Evolutionary conservation across 1,139 yeast species (phyloP).

Genomic region (Suhomyces maxii): DNA sequence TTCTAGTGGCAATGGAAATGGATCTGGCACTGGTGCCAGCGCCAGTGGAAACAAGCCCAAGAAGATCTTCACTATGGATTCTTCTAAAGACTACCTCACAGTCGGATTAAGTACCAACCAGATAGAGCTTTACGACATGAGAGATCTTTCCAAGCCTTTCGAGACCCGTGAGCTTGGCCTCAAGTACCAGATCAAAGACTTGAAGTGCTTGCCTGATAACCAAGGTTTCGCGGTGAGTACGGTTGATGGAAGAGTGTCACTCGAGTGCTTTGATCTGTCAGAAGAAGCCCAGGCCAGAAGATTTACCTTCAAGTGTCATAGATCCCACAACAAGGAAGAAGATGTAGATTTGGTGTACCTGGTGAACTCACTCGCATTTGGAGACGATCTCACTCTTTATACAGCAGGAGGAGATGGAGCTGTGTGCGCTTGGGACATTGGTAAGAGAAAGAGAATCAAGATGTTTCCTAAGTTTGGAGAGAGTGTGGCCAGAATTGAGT

Average conservation of each 20-base stretch:
- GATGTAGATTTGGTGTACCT: constrained; percentile 71
- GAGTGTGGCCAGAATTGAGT: constrained; percentile 52
- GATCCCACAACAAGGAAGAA: constrained; percentile 41
- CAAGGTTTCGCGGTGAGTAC: constrained; percentile 78
- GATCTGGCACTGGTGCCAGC: constrained; percentile 2
- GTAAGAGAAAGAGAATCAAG: constrained; percentile 58
- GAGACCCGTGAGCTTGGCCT: constrained; percentile 69
- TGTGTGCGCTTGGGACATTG: constrained; percentile 77
- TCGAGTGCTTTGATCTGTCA: constrained; percentile 65
- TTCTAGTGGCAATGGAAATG: background rate
- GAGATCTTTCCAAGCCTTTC: constrained; percentile 45
- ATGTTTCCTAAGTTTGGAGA: constrained; percentile 53
- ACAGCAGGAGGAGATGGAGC: constrained; percentile 82
- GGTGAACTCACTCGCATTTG: constrained; percentile 66
- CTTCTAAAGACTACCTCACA: constrained; percentile 46
- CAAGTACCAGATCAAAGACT: constrained; percentile 65
- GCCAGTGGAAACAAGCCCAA: constrained; percentile 13
- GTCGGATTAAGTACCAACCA: constrained; percentile 57
- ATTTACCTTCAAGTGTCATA: constrained; percentile 86
- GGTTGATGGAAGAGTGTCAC: constrained; percentile 83
- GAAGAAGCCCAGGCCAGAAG: constrained; percentile 47
- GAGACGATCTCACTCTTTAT: constrained; percentile 47
- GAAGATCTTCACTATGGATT: constrained; percentile 69
- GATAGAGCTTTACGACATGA: constrained; percentile 59
- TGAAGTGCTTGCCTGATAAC: constrained; percentile 58